phyloP scores from a whole-genome alignment of 257 asterid species.

The Penstemon barbatus region DNA sequence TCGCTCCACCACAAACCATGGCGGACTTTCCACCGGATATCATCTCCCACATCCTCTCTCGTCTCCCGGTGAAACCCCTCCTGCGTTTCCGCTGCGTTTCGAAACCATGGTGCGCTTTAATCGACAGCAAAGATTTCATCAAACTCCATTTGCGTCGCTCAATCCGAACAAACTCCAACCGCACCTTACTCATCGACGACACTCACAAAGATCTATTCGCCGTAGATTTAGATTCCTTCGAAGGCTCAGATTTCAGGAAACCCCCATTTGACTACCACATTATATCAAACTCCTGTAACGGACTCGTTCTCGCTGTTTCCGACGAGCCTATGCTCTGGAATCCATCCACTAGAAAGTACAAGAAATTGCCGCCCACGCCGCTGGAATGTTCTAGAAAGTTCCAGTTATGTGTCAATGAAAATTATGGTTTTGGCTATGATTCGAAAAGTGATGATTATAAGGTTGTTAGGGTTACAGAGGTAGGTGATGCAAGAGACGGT shows the following conservation, averaged over 20 bases:
- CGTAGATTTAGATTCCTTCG: background rate
- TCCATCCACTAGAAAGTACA: slow-evolving; percentile 34
- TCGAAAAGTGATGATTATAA: slow-evolving; percentile 40
- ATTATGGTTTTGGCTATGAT: slow-evolving; percentile 39
- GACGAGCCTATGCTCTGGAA: slow-evolving; percentile 36
- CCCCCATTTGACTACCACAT: too few species aligned
- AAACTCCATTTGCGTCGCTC: slow-evolving; percentile 31
- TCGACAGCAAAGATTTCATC: slow-evolving; percentile 35
- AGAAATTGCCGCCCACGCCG: slow-evolving; percentile 33
- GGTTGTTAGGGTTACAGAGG: slow-evolving; percentile 34
- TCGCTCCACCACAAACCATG: too few species aligned
- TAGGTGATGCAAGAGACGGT: slow-evolving; percentile 4
- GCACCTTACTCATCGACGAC: slow-evolving; percentile 18
- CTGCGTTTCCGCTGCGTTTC: slow-evolving; percentile 49
- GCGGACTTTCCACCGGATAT: too few species aligned
- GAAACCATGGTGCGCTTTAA: slow-evolving; percentile 42
- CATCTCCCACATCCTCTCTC: slow-evolving; percentile 33
- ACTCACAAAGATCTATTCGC: too few species aligned
- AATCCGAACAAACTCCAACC: background rate
- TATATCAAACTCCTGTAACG: too few species aligned
- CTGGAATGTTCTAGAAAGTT: background rate
- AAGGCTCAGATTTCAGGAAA: background rate
- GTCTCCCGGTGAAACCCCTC: slow-evolving; percentile 46
- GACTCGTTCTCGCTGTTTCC: background rate
- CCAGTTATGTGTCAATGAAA: background rate